Percentiles rank a stretch among this genome's conserved stretches.
These are phyloP conservation scores for Pelargonium australe DNA, from an alignment of 441 rosid species.

Conservation along the genomic window DNA sequence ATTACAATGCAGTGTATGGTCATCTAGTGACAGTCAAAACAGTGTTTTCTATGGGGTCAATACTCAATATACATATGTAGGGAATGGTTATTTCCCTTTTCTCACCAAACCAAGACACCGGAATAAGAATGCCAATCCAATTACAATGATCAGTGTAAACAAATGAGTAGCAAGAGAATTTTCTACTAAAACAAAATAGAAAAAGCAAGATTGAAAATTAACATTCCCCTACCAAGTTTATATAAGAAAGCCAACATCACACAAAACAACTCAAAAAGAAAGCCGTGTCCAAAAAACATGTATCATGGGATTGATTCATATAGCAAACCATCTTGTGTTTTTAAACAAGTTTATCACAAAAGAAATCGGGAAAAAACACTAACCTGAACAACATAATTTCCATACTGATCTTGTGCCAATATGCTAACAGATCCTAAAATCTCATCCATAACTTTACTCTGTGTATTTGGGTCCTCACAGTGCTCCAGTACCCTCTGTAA, in stretches of 20 bases:
- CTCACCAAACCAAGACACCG: too few species aligned
- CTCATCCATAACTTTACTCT: constrained; percentile 78
- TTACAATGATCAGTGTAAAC: too few species aligned
- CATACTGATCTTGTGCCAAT: constrained; percentile 87
- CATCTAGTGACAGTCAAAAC: too few species aligned
- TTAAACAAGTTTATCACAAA: neutral
- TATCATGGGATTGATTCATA: neutral
- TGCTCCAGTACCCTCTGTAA: constrained; percentile 80
- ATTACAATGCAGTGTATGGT: too few species aligned
- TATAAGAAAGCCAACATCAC: neutral
- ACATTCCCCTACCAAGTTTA: too few species aligned
- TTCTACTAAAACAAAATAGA: too few species aligned
- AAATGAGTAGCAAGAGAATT: too few species aligned
- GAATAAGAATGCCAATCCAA: too few species aligned
- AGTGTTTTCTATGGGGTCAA: too few species aligned
- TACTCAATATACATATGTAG: too few species aligned
- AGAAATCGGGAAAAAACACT: constrained; percentile 15
- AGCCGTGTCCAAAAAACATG: neutral
- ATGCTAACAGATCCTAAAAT: constrained; percentile 65
- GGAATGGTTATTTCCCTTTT: too few species aligned
- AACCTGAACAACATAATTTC: constrained; percentile 90
- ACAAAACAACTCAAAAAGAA: neutral
- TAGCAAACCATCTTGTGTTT: neutral
- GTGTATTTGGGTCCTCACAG: constrained; percentile 52
- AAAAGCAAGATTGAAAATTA: too few species aligned